Conservation (phyloP, 192 early-diverging fungal species). For the Umbelopsis vinacea region DNA sequence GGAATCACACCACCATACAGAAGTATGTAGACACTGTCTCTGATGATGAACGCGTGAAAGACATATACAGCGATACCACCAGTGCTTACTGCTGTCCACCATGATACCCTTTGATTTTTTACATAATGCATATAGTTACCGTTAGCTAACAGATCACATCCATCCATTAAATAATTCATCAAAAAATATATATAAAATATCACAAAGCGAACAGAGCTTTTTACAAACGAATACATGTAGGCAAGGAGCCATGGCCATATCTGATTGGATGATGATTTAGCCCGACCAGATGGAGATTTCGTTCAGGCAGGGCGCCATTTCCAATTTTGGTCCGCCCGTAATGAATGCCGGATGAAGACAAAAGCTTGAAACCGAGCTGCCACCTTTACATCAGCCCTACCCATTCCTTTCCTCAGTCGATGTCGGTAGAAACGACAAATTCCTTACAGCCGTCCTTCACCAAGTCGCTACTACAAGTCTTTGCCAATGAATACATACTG, state of each 20-base stretch:
- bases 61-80: background rate
- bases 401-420: slow-evolving; percentile 1
- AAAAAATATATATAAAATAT: too few relatives aligned
- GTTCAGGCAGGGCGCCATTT: background rate
- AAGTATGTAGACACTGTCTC: background rate
- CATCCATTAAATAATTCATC: too few relatives aligned
- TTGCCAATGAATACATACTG: slow-evolving; percentile 54
- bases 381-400: background rate
- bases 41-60: background rate
- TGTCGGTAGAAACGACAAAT: background rate
- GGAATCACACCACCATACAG: background rate
- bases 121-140: too few relatives aligned
- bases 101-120: slow-evolving; percentile 8
- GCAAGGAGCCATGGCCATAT: background rate
- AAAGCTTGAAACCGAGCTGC: background rate
- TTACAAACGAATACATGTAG: background rate
- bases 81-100: background rate
- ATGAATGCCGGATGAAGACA: background rate
- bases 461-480: slow-evolving; percentile 24
- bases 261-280: background rate
- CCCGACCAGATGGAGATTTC: too few relatives aligned
- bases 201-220: too few relatives aligned
- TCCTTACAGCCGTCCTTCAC: background rate
- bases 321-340: background rate
- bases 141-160: too few relatives aligned